Base-by-base conservation (phyloP, 148 eudicot species). In the Silene conica region DNA sequence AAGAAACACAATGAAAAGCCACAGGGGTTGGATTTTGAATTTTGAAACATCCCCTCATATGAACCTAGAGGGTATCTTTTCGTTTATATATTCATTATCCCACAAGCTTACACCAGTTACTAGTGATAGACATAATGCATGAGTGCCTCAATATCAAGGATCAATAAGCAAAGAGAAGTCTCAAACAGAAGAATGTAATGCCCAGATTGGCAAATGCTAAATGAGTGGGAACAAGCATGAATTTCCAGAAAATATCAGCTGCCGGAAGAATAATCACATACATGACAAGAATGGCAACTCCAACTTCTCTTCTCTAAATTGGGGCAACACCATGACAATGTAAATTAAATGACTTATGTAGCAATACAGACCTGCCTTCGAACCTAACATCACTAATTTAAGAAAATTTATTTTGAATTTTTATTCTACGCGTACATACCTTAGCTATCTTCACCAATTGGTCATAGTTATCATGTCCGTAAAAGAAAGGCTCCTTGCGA, bases 381-480 rank as follows among this genome's bases (percentile, higher is more conserved):
- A 38, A 7, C 43, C 43, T 6, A 7, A 38, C 43, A 38, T 38
- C 43, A 38, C 43, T 38, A 38, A 38, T 38, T 38, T 38, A 38
- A 38, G 43, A 7, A 38, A 38, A 38, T 12, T 50, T 4, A 50
- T 50, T 13, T 11, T 0, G 4, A 9, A 50, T 50, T 12, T 50
- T 50, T 8, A 50, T 50, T 50, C 28, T 38, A 34, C 28, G 10
- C 54, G 34, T 12, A 56, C 82, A 28, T 80, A 94, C 98, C 97
- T 91, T 91, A 13, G 97, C 98, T 82, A 95, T 95, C 85, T 95
- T 95, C 68, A 89, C 98, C 78, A 92, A 86, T 77, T 95, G 98
- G 81, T 95, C 98, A 84, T 92, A 84, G 85, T 95, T 95, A 78
- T 94, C 98, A 78, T 90, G 98, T 57, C 98, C 98, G 66, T 92